Evolutionary conservation across 179 eudicot species (phyloP), one percentile per base, ranked within the genome.

Genomic region (Spinacia oleracea): DNA sequence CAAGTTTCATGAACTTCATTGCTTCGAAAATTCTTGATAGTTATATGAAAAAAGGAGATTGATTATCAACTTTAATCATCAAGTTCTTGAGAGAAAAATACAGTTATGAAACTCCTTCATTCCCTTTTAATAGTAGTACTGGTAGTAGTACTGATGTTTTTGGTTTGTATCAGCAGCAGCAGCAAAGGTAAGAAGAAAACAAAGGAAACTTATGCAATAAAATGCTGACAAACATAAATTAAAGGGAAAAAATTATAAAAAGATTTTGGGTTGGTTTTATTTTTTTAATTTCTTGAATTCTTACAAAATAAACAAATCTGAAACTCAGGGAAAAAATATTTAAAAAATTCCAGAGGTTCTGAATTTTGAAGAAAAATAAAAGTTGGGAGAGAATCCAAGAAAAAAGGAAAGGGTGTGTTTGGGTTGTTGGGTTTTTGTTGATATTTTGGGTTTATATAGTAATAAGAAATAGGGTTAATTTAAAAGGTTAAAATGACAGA

Each of bases 1-100:
- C 98, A 75, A 94, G 92, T 88, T 91, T 94, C 98, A 94, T 94
- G 77, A 88, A 94, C 94, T 94, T 94, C 98, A 94, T 94, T 40
- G 81, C 29, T 58, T 23, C 31, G 18, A 58, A 23, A 58, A 6
- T 15, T 21, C 11, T 11, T 8, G 1, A 45, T 9, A 45, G 14
- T 11, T 45, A 45, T 11, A 5, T 11, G n/a, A 53, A 42, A 21
- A 62, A 21, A 29, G 34, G 42, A 2, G 18, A 51, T 12, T 23
- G 4, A 35, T 23, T 14, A 58, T 38, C 23, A 50, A 72, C 8
- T 73, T 68, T 42, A 65, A 40, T 84, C 77, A 84, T 80, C 51
- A 80, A 73, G 46, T 63, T 72, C 11, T 32, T 74, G 73, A 45
- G 2, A 66, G 31, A 23, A 48, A 40, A 71, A 14, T 29, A 66